Conservation (phyloP, 495 filamentous ascomycete species). For the Jackrogersella minutella region DNA sequence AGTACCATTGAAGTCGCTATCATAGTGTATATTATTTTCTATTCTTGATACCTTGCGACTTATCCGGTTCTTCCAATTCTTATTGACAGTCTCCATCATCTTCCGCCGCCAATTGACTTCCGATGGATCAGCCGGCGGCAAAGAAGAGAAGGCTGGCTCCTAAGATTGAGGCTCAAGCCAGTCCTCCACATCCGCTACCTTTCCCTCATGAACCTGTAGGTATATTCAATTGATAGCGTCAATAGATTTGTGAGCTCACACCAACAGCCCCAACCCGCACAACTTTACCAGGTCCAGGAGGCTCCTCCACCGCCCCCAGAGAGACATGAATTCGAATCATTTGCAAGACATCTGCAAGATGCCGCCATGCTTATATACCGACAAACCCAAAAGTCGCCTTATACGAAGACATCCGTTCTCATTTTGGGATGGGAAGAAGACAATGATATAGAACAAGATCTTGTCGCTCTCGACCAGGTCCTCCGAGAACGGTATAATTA, state of each 20-base stretch:
- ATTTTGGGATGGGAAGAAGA: constrained; percentile 66
- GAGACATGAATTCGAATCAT: constrained; percentile 64
- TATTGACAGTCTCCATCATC: constrained; percentile 7
- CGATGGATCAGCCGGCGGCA: constrained; percentile 47
- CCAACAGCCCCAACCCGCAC: constrained; percentile 29
- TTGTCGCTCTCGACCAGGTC: constrained; percentile 57
- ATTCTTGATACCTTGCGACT: constrained; percentile 14
- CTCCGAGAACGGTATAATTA: constrained; percentile 63
- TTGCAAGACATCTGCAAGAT: constrained; percentile 66
- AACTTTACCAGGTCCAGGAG: constrained; percentile 39
- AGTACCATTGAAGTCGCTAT: constrained; percentile 28
- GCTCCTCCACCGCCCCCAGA: constrained; percentile 46
- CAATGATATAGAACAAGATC: constrained; percentile 55
- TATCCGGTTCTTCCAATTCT: constrained; percentile 23
- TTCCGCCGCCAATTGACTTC: constrained; percentile 33
- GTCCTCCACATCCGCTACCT: constrained; percentile 40
- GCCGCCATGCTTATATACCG: constrained; percentile 63
- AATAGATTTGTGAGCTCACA: constrained; percentile 28
- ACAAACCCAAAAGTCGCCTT: constrained; percentile 59
- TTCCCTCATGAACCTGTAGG: constrained; percentile 43
- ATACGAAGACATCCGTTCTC: constrained; percentile 61
- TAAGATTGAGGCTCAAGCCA: constrained; percentile 47
- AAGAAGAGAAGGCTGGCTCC: constrained; percentile 50
- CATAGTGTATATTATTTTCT: constrained; percentile 32
- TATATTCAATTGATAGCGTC: constrained; percentile 37